Evolutionary conservation across 2,329 filamentous ascomycete species (phyloP).

Genomic region (Arthrobotrys entomopaga): DNA sequence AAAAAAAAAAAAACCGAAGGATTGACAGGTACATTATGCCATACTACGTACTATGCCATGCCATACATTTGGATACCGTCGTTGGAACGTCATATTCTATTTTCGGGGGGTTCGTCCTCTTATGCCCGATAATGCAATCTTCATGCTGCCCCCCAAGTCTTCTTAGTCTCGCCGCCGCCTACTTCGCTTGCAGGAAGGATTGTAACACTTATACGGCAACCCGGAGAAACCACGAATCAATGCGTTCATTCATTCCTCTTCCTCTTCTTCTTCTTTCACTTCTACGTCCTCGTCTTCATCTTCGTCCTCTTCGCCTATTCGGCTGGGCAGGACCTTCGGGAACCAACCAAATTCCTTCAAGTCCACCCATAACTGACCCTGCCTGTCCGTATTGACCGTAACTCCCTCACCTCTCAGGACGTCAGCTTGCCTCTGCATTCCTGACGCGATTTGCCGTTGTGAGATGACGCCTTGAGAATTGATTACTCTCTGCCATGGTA

Average conservation of each 20-base stretch:
- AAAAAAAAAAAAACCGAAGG: too few species aligned
- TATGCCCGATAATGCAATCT: too few species aligned
- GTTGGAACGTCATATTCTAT: slow-evolving; percentile 29
- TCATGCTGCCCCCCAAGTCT: too few species aligned
- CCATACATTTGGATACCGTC: neutral
- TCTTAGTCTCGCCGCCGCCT: too few species aligned
- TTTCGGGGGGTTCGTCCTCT: neutral
- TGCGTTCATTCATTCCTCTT: neutral
- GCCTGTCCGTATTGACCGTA: slow-evolving; percentile 59
- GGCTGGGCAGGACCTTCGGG: slow-evolving; percentile 63
- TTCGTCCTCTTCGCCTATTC: slow-evolving; percentile 60
- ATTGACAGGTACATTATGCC: slow-evolving; percentile 14
- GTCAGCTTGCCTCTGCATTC: slow-evolving; percentile 61
- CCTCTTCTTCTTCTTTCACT: slow-evolving; percentile 5
- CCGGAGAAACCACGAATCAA: too few species aligned
- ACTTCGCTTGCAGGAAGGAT: too few species aligned
- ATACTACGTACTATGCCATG: too few species aligned
- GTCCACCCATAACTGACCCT: slow-evolving; percentile 61
- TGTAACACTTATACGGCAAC: too few species aligned
- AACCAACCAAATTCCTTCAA: slow-evolving; percentile 62
- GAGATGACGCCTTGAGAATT: slow-evolving; percentile 85
- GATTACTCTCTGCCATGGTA: slow-evolving; percentile 95
- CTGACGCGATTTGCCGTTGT: slow-evolving; percentile 67
- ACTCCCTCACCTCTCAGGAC: slow-evolving; percentile 61
- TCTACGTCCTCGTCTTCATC: neutral